phyloP scores from a whole-genome alignment of 148 eudicot species.

The Cornus kousa region DNA sequence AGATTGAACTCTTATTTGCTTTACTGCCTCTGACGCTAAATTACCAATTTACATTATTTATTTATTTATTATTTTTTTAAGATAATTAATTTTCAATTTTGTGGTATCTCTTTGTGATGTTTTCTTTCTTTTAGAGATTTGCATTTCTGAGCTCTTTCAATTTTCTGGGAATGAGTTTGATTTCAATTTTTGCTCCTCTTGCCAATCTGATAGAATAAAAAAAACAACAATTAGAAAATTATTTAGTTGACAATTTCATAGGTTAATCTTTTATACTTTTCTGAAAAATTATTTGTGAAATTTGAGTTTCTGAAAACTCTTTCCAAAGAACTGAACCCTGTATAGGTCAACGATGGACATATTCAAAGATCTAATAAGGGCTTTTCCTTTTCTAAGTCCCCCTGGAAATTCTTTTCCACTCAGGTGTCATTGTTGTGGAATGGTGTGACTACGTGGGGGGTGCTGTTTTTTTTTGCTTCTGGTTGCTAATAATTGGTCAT shows the following conservation, averaged over 20 bases:
- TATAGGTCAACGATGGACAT: background rate
- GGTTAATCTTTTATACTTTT: too few relatives aligned
- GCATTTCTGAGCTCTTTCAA: too few relatives aligned
- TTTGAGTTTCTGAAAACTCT: background rate
- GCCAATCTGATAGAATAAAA: too few relatives aligned
- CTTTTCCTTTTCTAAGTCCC: slow-evolving; percentile 31
- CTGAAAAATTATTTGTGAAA: too few relatives aligned
- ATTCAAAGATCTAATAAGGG: background rate
- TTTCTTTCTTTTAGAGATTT: too few relatives aligned
- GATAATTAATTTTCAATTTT: too few relatives aligned
- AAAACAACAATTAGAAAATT: too few relatives aligned
- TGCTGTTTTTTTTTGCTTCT: slow-evolving; percentile 6
- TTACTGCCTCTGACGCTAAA: slow-evolving; percentile 14
- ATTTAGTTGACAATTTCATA: too few relatives aligned
- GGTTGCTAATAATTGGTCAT: too few relatives aligned
- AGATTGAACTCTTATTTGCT: slow-evolving; percentile 8
- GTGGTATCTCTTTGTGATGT: too few relatives aligned
- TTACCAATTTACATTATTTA: background rate
- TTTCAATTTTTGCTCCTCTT: background rate
- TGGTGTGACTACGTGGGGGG: background rate
- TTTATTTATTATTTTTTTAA: background rate
- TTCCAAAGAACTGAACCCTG: background rate
- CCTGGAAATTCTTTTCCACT: slow-evolving; percentile 30
- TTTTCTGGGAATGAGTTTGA: background rate
- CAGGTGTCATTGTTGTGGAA: slow-evolving; percentile 30